Conservation (phyloP, 2,329 filamentous ascomycete genomes). For the Sclerotiophoma versabilis region DNA sequence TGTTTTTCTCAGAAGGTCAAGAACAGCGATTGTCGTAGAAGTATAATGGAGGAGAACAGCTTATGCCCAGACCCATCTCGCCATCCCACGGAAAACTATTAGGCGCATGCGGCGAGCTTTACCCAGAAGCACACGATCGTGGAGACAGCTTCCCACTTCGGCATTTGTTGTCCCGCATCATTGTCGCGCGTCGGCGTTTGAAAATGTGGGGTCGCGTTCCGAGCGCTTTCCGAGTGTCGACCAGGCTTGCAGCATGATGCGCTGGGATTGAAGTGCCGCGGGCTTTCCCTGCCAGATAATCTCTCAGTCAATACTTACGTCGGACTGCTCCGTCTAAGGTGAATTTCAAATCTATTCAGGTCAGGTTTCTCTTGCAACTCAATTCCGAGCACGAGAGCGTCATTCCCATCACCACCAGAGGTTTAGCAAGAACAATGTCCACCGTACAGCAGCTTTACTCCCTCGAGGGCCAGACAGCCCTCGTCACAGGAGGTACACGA, state of each 20-base stretch:
- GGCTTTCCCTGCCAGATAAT: background rate
- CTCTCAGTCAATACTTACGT: background rate
- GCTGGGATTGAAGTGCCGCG: conserved; percentile 10
- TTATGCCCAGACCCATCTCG: conserved; percentile 4
- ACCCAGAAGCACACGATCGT: conserved; percentile 30
- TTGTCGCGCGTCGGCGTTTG: conserved; percentile 18
- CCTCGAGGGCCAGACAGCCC: conserved; percentile 57
- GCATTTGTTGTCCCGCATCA: conserved; percentile 37
- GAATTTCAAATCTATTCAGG: background rate
- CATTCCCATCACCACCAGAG: conserved; percentile 12
- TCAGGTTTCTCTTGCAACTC: background rate
- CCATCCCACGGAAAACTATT: conserved; percentile 21
- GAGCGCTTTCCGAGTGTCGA: conserved; percentile 33
- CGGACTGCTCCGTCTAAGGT: background rate
- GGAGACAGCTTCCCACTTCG: conserved; percentile 40
- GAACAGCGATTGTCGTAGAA: background rate
- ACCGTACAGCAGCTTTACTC: conserved; percentile 55
- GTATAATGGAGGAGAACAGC: conserved; percentile 1
- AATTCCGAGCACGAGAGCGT: background rate
- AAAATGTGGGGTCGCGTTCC: conserved; percentile 39
- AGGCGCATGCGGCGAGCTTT: conserved; percentile 30
- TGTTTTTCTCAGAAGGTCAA: background rate
- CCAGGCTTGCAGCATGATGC: conserved; percentile 16
- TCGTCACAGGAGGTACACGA: conserved; percentile 59
- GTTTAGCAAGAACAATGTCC: conserved; percentile 29